These are phyloP conservation scores for Botrytis fragariae DNA, from an alignment of 2,329 filamentous ascomycete species.

Conservation along the genomic window DNA sequence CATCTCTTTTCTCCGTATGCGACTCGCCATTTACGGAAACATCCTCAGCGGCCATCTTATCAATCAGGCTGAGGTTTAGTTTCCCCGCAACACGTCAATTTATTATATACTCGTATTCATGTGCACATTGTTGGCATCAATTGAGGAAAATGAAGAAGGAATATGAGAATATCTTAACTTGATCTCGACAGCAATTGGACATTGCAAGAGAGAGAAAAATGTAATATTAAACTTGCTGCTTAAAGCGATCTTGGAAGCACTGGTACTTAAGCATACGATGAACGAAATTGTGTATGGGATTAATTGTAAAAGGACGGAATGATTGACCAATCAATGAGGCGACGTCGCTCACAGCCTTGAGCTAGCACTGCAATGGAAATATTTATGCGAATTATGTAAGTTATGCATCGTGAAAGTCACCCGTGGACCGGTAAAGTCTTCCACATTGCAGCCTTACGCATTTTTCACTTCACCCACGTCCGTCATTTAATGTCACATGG, in stretches of 20 bases:
- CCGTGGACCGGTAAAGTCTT: too few species aligned
- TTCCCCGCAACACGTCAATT: background rate
- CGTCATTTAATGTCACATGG: background rate
- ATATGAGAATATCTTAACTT: background rate
- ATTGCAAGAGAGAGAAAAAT: background rate
- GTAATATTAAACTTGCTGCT: background rate
- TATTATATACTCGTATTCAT: background rate
- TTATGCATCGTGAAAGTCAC: background rate
- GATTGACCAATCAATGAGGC: background rate
- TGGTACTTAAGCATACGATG: background rate
- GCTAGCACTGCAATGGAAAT: background rate
- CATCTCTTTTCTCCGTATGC: background rate
- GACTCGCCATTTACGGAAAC: background rate
- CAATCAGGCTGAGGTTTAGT: background rate
- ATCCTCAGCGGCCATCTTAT: conserved; percentile 8
- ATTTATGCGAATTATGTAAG: background rate
- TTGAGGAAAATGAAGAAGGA: background rate
- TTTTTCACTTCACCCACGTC: background rate
- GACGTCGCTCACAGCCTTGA: background rate
- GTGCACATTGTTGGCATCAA: background rate
- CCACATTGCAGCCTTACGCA: background rate
- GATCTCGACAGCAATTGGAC: background rate
- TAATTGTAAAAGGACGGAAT: background rate
- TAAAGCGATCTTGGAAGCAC: background rate
- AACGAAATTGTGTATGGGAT: background rate